Conservation (phyloP, 495 filamentous ascomycete species). For the Trichoderma erinaceum region DNA sequence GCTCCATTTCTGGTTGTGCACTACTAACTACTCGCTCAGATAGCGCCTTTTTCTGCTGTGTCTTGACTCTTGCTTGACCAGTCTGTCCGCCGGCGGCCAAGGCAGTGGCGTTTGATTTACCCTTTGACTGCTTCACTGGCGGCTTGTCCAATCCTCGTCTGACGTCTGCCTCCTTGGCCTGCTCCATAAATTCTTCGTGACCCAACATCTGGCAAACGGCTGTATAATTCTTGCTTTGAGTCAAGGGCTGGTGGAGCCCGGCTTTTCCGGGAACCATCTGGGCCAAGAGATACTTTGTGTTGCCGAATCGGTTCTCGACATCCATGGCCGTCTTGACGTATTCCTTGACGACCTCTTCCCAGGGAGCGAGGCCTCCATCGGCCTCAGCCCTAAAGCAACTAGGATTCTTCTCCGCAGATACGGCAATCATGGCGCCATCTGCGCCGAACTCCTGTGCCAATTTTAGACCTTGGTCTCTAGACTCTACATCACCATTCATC, state of each 20-base stretch:
- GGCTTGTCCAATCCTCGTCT: constrained; percentile 42
- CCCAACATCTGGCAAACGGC: constrained; percentile 57
- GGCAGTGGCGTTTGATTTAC: constrained; percentile 29
- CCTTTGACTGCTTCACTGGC: constrained; percentile 42
- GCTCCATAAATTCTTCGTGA: constrained; percentile 51
- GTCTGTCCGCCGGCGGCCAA: constrained; percentile 33
- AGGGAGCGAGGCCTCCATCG: constrained; percentile 60
- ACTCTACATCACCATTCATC: constrained; percentile 89
- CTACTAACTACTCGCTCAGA: constrained; percentile 25
- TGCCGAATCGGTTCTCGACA: constrained; percentile 77
- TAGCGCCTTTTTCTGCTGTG: constrained; percentile 25
- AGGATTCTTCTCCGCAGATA: constrained; percentile 78
- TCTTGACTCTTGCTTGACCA: constrained; percentile 23
- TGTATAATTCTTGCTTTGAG: constrained; percentile 54
- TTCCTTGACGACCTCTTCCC: constrained; percentile 66
- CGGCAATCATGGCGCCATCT: constrained; percentile 96
- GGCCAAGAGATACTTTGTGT: constrained; percentile 84
- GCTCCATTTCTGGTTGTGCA: background rate
- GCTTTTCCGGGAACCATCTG: constrained; percentile 81
- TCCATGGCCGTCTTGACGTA: constrained; percentile 67
- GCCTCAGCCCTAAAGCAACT: constrained; percentile 67
- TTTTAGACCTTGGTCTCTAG: constrained; percentile 56
- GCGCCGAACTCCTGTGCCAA: constrained; percentile 70
- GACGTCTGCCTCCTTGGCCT: constrained; percentile 57
- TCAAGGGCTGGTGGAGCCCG: constrained; percentile 48